Base-by-base conservation (phyloP, 768 basidiomycete species). In the Calvatia gigantea region DNA sequence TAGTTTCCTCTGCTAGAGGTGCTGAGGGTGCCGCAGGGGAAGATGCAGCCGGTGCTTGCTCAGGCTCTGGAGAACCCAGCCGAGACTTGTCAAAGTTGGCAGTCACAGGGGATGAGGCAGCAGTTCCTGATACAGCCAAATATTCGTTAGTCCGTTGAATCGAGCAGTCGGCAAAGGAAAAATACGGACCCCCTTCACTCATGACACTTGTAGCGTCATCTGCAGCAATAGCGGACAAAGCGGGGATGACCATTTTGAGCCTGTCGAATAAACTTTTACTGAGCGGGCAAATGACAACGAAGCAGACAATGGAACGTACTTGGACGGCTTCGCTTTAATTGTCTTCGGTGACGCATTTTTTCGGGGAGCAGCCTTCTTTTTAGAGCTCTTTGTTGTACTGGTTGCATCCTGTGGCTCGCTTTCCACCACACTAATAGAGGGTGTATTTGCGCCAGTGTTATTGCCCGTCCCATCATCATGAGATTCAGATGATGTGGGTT, bases 71-170 rank as follows among this genome's bases (percentile, higher is more conserved):
- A 1, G 83, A 74, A 35, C 69, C 70, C 21, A 65, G 69, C 23
- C 79, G 79, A 21, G 37, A 19, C 28, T 35, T 42, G 12, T 61
- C 61, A 31, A 79, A 73, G 38, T 75, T 75, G 23, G 73, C 71
- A n/a, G 76, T 76, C 9, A 80, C 70, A 8, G 88, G 88, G 1
- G 88, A 89, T 2, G 88, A 89, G 2, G 87, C 84, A 2, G 86
- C 87, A 14, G 88, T 89, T 27, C 82, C 82, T 12, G 84, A 79
- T 64, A 83, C 83, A 38, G 79, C 87, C 49, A 28, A n/a, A 82
- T 59, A 35, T 33, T 51, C 53, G 45, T 52, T 43, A 51, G 43
- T 45, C 64, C 46, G 38, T 53, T 56, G 49, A 51, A 25, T n/a
- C n/a, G 32, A 19, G 48, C n/a, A 23, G 31, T 8, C 42, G 5